A percentile compares a stretch with the other conserved stretches of the same genome.
Conservation (phyloP, 345 rosid species). For the Passiflora organensis region DNA sequence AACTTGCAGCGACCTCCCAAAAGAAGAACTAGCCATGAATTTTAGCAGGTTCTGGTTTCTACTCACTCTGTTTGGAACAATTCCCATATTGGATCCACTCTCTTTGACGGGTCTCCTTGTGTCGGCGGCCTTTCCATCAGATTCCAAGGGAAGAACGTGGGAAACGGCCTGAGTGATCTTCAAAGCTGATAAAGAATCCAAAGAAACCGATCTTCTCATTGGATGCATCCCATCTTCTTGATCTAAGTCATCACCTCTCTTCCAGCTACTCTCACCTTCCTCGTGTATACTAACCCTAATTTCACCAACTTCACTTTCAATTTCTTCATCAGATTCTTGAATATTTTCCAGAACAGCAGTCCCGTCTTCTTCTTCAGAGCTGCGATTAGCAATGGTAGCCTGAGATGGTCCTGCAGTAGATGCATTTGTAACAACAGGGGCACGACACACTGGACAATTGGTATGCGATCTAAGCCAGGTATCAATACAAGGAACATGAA, state of each 20-base stretch:
- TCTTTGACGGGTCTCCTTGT: conserved; percentile 9
- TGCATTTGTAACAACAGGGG: conserved; percentile 31
- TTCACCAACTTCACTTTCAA: conserved; percentile 19
- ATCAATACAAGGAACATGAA: conserved; percentile 25
- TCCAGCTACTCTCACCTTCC: conserved; percentile 18
- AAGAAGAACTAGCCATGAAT: conserved; percentile 31
- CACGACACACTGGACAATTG: conserved; percentile 23
- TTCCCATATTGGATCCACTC: conserved; percentile 12
- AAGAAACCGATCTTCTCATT: conserved; percentile 66
- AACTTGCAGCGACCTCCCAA: conserved; percentile 34
- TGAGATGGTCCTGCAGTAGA: background rate
- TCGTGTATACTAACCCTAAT: conserved; percentile 13
- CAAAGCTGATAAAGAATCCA: conserved; percentile 53
- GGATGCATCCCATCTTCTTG: conserved; percentile 26
- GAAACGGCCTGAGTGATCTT: conserved; percentile 37
- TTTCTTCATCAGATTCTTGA: conserved; percentile 18
- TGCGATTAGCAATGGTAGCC: conserved; percentile 5
- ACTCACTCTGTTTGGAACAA: conserved; percentile 20
- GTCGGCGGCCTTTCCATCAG: conserved; percentile 13
- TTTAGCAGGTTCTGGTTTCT: conserved; percentile 29
- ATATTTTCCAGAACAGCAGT: conserved; percentile 18
- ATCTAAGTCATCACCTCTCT: conserved; percentile 23
- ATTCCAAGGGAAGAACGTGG: conserved; percentile 17
- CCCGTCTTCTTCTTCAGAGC: conserved; percentile 18
- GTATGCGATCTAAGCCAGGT: conserved; percentile 28